phyloP scores from a whole-genome alignment of 192 early-diverging fungal species.

The Linderina pennispora region DNA sequence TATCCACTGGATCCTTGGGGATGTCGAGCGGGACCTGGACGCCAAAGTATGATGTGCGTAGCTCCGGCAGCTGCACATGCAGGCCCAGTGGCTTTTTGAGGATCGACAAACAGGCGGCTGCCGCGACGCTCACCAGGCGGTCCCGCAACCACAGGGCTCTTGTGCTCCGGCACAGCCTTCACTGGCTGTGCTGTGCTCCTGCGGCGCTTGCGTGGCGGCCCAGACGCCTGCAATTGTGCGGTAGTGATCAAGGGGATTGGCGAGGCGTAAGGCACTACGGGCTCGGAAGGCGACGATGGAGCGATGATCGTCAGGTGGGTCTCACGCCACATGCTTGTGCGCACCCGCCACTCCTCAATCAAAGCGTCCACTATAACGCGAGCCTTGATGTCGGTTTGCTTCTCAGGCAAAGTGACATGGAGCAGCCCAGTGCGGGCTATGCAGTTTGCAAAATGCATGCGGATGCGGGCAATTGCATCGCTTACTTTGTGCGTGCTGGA shows the following conservation, averaged over 20 bases:
- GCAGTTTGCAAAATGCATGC: conserved; percentile 18
- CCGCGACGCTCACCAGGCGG: conserved; percentile 6
- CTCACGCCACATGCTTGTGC: conserved; percentile 18
- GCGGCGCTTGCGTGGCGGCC: conserved; percentile 26
- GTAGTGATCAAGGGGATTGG: conserved; percentile 5
- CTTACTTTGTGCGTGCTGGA: conserved; percentile 4
- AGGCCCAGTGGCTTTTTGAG: conserved; percentile 22
- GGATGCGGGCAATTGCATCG: conserved; percentile 27
- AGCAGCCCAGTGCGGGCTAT: conserved; percentile 16
- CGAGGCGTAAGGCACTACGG: too few species aligned
- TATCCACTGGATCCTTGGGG: neutral
- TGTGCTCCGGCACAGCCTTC: neutral
- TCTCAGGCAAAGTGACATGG: conserved; percentile 16
- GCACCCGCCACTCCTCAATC: conserved; percentile 15
- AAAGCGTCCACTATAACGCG: neutral
- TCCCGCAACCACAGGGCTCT: neutral
- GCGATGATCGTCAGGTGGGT: conserved; percentile 7
- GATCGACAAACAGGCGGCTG: conserved; percentile 12
- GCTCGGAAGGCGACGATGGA: conserved; percentile 23
- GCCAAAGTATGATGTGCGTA: conserved; percentile 40
- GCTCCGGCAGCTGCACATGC: conserved; percentile 14
- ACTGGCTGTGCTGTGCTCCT: neutral
- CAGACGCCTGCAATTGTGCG: neutral
- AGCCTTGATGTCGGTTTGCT: conserved; percentile 1
- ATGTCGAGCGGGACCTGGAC: conserved; percentile 23